Percentiles rank a stretch among this genome's conserved stretches.
phyloP scores from a whole-genome alignment of 768 basidiomycete genomes.

The Leccinum incarnatum region DNA sequence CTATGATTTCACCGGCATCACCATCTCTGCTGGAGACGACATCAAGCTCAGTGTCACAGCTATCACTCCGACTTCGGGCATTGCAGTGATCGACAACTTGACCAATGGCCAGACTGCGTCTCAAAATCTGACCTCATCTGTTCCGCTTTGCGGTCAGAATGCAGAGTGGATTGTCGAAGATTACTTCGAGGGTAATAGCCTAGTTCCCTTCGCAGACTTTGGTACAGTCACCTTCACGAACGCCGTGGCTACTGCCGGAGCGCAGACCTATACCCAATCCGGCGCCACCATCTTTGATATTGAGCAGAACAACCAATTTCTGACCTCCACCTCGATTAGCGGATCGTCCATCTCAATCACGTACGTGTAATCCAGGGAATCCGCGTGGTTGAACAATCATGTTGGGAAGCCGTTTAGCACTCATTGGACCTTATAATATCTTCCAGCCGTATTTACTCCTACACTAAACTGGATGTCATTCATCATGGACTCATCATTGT shows the following conservation, averaged over 20 bases:
- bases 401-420: neutral
- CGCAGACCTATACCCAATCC: neutral
- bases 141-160: conserved; percentile 3
- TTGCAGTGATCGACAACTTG: neutral
- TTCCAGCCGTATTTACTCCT: neutral
- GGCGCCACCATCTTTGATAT: conserved; percentile 4
- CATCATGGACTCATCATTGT: too few relatives aligned
- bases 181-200: neutral
- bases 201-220: conserved; percentile 7
- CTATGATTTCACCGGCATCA: neutral
- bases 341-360: neutral
- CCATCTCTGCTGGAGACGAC: conserved; percentile 8
- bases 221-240: conserved; percentile 3
- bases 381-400: neutral
- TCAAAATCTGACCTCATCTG: neutral
- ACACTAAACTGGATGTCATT: too few relatives aligned
- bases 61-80: neutral
- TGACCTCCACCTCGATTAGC: neutral
- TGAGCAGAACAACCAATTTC: neutral
- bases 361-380: neutral
- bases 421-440: neutral
- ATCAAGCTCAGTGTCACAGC: conserved; percentile 5
- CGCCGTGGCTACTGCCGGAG: neutral
- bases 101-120: neutral
- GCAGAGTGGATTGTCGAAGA: conserved; percentile 16